A percentile compares a stretch with the other conserved stretches of the same genome.
Evolutionary conservation across 208 protist species (phyloP).

Genomic region (Leishmania major): DNA sequence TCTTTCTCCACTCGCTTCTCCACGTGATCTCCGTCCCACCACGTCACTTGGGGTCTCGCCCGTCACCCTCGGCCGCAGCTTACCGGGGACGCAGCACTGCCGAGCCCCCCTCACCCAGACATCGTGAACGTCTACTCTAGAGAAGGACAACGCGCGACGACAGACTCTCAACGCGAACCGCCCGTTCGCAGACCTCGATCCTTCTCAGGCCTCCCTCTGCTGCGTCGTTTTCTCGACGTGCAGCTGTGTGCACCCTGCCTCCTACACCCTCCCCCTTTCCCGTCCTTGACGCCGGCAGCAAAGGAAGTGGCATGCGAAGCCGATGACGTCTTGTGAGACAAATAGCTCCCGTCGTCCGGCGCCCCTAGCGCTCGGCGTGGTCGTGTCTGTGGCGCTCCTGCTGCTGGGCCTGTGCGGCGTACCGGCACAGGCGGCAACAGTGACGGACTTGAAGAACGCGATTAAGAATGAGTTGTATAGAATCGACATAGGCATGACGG

Average conservation of each 20-base stretch:
- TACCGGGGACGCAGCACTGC: not conserved
- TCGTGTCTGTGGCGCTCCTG: not conserved
- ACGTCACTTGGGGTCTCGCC: not conserved
- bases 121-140: not conserved
- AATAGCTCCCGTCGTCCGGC: not conserved
- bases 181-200: not conserved
- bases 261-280: not conserved
- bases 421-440: constrained; percentile 13
- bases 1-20: not conserved
- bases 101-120: not conserved
- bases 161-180: not conserved
- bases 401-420: constrained; percentile 6
- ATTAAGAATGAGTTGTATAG: constrained; percentile 1
- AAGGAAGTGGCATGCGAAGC: not conserved
- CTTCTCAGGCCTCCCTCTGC: not conserved
- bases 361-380: not conserved
- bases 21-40: not conserved
- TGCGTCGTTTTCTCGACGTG: not conserved
- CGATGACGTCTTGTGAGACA: not conserved
- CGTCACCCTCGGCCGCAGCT: not conserved
- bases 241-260: not conserved
- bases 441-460: constrained; percentile 12
- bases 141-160: not conserved
- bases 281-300: not conserved
- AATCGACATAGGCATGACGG: constrained; percentile 18